Base-by-base conservation (phyloP, 2,329 filamentous ascomycete genomes). In the Cladophialophora chaetospira region DNA sequence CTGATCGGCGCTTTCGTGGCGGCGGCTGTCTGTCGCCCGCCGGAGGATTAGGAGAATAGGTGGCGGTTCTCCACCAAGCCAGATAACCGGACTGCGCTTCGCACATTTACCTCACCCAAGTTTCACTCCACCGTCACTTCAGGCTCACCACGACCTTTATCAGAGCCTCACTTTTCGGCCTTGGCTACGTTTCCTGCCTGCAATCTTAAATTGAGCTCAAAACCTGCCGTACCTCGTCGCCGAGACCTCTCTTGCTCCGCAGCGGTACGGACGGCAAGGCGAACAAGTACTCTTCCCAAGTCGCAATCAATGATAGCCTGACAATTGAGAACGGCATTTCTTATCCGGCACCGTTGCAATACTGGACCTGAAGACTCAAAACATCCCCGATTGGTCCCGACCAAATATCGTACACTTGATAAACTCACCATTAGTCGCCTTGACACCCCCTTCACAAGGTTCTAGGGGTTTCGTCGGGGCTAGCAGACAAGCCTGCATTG, bases 401-500 rank as follows among this genome's bases (percentile, higher is more conserved):
- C 15, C 35, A 35, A 42, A 23, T 25, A 51, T 26, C 25, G 17
- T 28, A 42, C 28, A 40, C 29, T 28, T 42, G 48, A 51, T 42
- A 21, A 51, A 29, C 48, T 26, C 23, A 15, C 26, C 31, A 35
- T 49, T 49, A 49, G 46, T 35, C 35, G 33, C 26, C 21, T 25
- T 21, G 38, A 38, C 46, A 17, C 29, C 46, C 46, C 26, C 48
- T 51, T 25, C 35, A 28, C 48, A 38, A 25, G 42, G 23, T 25
- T 31, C 26, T 25, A 51, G 48, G 48, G 44, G 36, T 23, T 25
- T 11, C 29, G 21, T 40, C 48, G 23, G 51, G 43, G 51, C 43
- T 47, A 40, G 31, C 46, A 40, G 42, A 45, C 42, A 54, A 28
- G 51, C 51, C 45, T 48, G 52, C 52, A 48, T 55, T 55, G 52